A percentile compares a stretch with the other conserved stretches of the same genome.
phyloP scores from a whole-genome alignment of 306 rosid genomes.

The Hylodesmum podocarpum region DNA sequence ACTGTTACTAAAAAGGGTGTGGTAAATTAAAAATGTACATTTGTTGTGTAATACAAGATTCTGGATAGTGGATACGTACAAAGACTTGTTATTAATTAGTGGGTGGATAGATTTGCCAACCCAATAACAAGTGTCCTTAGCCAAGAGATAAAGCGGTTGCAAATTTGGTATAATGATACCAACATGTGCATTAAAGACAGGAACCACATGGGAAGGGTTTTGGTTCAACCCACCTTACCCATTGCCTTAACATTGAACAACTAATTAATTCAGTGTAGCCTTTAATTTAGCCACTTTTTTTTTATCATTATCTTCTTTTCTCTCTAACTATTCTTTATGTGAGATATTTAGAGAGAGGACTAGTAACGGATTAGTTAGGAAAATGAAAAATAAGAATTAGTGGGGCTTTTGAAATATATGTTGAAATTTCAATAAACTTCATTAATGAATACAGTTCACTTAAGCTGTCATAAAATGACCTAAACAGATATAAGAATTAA shows the following conservation, averaged over 20 bases:
- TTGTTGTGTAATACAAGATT: neutral
- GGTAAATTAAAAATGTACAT: neutral
- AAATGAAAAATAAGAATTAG: neutral
- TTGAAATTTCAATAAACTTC: neutral
- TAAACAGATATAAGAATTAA: neutral
- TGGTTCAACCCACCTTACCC: conserved; percentile 42
- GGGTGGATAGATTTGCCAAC: conserved; percentile 39
- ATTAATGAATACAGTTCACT: conserved; percentile 31
- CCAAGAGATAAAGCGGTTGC: conserved; percentile 45
- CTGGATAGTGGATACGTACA: conserved; percentile 27
- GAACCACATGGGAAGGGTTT: conserved; percentile 57
- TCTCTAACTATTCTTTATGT: neutral
- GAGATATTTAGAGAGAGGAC: neutral
- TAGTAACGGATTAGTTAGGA: neutral
- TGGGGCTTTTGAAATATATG: conserved; percentile 1
- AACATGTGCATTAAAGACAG: conserved; percentile 61
- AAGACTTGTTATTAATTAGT: conserved; percentile 33
- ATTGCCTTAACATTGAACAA: conserved; percentile 27
- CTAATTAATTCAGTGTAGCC: conserved; percentile 1
- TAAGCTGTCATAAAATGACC: conserved; percentile 34
- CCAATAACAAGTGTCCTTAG: conserved; percentile 38
- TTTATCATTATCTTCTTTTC: neutral
- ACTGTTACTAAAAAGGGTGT: neutral
- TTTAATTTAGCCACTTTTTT: neutral
- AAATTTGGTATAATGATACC: conserved; percentile 46